phyloP scores from a whole-genome alignment of 306 rosid genomes.

The Purshia tridentata region DNA sequence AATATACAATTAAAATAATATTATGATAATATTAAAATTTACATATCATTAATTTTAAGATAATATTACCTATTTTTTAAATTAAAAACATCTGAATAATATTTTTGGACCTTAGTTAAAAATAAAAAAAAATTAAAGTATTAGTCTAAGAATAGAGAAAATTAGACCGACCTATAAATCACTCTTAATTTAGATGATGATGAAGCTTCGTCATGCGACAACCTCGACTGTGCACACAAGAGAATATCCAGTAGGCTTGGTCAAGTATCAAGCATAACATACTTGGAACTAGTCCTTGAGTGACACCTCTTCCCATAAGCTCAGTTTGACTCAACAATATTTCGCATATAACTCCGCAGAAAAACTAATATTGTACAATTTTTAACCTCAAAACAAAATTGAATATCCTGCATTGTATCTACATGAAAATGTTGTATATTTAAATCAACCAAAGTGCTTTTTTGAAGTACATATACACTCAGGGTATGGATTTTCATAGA shows the following conservation, averaged over 20 bases:
- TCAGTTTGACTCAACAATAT: neutral
- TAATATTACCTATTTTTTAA: too few species aligned
- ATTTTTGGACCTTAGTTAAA: too few species aligned
- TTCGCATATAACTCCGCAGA: neutral
- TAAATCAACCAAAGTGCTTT: conserved; percentile 19
- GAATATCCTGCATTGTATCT: conserved; percentile 12
- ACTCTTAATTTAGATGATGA: too few species aligned
- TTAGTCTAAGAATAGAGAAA: too few species aligned
- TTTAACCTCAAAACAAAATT: neutral
- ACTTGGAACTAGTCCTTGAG: too few species aligned
- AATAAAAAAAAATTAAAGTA: too few species aligned
- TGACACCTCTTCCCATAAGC: neutral
- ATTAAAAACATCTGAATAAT: too few species aligned
- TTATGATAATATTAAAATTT: too few species aligned
- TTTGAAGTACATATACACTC: conserved; percentile 81
- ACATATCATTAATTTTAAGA: too few species aligned
- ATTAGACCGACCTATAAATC: too few species aligned
- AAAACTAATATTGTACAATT: neutral
- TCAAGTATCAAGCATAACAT: neutral
- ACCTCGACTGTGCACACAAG: neutral
- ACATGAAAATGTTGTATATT: neutral
- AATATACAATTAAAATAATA: too few species aligned
- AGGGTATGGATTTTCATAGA: conserved; percentile 85
- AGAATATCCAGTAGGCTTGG: neutral
- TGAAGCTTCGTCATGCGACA: neutral